Evolutionary conservation across 2,329 filamentous ascomycete species (phyloP).

Genomic region (Elsinoe ampelina): DNA sequence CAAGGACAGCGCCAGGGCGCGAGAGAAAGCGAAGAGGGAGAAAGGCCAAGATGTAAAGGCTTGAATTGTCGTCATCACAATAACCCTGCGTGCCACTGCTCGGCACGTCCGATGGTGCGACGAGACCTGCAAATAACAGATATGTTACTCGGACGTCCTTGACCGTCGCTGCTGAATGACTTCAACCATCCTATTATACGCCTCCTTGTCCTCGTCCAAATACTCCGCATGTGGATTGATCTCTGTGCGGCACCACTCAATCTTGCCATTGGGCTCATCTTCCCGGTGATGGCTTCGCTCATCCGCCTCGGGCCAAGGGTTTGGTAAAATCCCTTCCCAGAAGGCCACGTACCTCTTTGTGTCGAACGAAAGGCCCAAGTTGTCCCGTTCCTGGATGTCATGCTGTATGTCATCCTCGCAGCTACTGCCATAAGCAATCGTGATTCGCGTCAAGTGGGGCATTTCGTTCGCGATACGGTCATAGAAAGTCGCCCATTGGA

Average conservation of each 20-base stretch:
- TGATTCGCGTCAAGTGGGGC: not conserved
- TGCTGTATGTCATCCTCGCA: not conserved
- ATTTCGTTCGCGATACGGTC: not conserved
- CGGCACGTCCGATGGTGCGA: too few relatives aligned
- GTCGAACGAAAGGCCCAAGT: not conserved
- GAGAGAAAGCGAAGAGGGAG: conserved; percentile 12
- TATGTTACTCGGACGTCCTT: too few relatives aligned
- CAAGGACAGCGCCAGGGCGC: conserved; percentile 16
- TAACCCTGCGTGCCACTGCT: not conserved
- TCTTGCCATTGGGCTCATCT: not conserved
- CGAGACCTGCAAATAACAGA: too few relatives aligned
- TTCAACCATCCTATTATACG: not conserved
- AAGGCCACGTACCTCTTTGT: not conserved
- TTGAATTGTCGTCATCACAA: not conserved
- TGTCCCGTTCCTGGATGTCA: not conserved
- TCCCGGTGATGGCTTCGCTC: not conserved
- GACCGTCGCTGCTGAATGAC: not conserved
- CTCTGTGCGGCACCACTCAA: not conserved
- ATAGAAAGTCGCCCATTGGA: not conserved
- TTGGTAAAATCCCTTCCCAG: not conserved
- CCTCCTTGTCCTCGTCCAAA: not conserved
- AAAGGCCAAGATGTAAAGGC: not conserved
- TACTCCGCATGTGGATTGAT: not conserved
- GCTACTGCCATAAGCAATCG: not conserved
- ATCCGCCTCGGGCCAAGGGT: not conserved